Evolutionary conservation across 805 yeast genomes (phyloP), one percentile per base, ranked within the genome.

Genomic region (Kurtzmaniella fragi): DNA sequence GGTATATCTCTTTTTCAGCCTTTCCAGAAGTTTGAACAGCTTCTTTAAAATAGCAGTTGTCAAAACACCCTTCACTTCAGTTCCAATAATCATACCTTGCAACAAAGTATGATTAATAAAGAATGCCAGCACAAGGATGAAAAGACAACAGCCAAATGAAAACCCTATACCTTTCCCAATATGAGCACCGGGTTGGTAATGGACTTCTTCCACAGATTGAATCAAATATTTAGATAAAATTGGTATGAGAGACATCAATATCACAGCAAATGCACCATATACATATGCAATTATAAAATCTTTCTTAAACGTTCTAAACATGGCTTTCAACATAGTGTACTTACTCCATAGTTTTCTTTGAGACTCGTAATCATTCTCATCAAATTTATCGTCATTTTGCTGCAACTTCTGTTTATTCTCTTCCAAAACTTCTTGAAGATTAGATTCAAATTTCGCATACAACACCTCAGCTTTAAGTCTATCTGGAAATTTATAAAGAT

Each of bases 11-110:
- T 74, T 73, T 38, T 73, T 73, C 2, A 90, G 75, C 35, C 66
- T 67, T 9, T 78, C 71, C 42, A 80, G 75, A 12, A 88, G 64
- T 39, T 56, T 66, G 47, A 86, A 76, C 10, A 90, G 73, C 57
- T 89, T 89, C 40, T 75, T 76, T 42, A 84, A 69, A 15, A 86
- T 67, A 6, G 83, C 80, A 43, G 84, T 82, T 3, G 87, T 84
- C 40, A 88, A 60, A 2, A 82, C 73, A 0, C 89, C 81, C 52
- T 86, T 80, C 3, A 73, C 75, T 53, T 80, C 78, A 13, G 83
- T 84, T 46, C 96, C 95, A 9, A 77, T 71, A 42, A 76, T 57
- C 58, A 77, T 70, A 4, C 85, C 66, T 26, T 64, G 63, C 49
- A 80, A 80, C 55, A 84, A 84, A 45, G 71, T 79, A 53, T 81